Evolutionary conservation across 2,329 filamentous ascomycete genomes (phyloP).

Genomic region (Allantophomopsis lycopodina): DNA sequence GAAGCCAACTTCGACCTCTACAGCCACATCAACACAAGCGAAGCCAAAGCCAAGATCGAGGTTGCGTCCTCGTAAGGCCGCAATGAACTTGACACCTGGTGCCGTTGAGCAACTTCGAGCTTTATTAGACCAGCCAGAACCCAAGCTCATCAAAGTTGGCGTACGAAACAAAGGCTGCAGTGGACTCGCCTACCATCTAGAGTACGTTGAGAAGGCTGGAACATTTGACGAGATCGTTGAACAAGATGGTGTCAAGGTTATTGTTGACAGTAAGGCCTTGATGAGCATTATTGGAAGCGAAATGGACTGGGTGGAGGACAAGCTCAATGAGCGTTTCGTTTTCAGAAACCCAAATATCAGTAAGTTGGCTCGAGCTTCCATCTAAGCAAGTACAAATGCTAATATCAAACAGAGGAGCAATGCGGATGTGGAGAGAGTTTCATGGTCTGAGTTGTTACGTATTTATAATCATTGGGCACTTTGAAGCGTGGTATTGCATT

Average conservation of each 20-base stretch:
- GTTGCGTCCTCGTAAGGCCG: conserved; percentile 74
- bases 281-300: conserved; percentile 98
- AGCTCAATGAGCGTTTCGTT: conserved; percentile 80
- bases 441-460: conserved; percentile 44
- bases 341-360: conserved; percentile 98
- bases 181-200: conserved; percentile 81
- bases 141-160: conserved; percentile 86
- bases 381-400: neutral
- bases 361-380: conserved; percentile 34
- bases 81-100: conserved; percentile 70
- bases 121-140: conserved; percentile 72
- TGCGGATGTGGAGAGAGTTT: conserved; percentile 96
- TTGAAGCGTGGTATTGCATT: neutral
- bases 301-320: conserved; percentile 98
- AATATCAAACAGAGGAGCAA: conserved; percentile 58
- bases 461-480: conserved; percentile 13
- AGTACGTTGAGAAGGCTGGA: conserved; percentile 86
- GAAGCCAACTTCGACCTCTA: conserved; percentile 35
- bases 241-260: conserved; percentile 88
- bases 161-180: conserved; percentile 92
- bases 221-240: conserved; percentile 85
- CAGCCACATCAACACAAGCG: conserved; percentile 18
- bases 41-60: conserved; percentile 44
- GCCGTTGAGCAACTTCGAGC: conserved; percentile 68
- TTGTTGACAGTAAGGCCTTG: conserved; percentile 94